Conservation (phyloP, 257 asterid genomes). For the Catharanthus roseus region DNA sequence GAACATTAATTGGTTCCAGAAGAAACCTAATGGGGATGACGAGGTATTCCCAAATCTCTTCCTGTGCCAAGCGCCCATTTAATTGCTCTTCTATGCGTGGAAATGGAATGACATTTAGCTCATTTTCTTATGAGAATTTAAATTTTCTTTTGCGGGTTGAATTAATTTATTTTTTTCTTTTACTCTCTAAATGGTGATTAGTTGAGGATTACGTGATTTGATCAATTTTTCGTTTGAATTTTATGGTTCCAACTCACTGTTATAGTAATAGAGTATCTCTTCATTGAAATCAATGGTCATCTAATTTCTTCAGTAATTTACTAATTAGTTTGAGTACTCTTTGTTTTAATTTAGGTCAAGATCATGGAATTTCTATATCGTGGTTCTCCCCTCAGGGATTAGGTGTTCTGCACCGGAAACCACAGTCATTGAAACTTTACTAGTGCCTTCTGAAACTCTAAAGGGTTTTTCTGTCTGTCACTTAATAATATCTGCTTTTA, state of each 20-base stretch:
- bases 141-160: not conserved
- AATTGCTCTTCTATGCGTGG: not conserved
- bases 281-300: too few species aligned
- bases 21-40: slow-evolving; percentile 73
- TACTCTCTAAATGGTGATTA: not conserved
- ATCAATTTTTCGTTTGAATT: not conserved
- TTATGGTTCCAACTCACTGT: not conserved
- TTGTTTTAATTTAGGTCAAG: not conserved
- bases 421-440: not conserved
- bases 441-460: not conserved
- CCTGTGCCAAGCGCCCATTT: not conserved
- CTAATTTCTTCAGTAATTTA: too few species aligned
- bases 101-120: not conserved
- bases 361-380: too few species aligned
- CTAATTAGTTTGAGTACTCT: not conserved
- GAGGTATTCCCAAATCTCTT: slow-evolving; percentile 42
- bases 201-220: not conserved
- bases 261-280: not conserved
- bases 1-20: slow-evolving; percentile 85
- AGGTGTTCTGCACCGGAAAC: not conserved
- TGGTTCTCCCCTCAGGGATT: not conserved
- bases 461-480: not conserved
- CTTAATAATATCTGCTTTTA: not conserved
- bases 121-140: not conserved
- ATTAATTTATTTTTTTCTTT: not conserved